Conservation (phyloP, 208 protist species). For the Crithidia sp. region DNA sequence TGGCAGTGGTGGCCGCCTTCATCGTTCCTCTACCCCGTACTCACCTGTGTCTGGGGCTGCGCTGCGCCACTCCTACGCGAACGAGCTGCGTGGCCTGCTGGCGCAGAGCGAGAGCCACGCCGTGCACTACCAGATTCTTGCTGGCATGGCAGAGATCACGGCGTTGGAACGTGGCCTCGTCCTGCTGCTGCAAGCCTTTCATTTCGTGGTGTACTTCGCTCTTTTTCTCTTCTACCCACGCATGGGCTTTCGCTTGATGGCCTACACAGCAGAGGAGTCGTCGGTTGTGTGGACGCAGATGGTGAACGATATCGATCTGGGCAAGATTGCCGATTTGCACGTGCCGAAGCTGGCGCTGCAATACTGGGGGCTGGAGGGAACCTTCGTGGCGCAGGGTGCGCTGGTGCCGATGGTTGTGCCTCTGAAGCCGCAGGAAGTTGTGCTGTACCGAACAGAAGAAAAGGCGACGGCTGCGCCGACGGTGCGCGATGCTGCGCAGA, state of each 20-base stretch:
- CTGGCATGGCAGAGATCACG: slow-evolving; percentile 67
- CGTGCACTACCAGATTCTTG: slow-evolving; percentile 63
- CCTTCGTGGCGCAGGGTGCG: slow-evolving; percentile 35
- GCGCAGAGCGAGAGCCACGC: slow-evolving; percentile 72
- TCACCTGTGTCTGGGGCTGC: slow-evolving; percentile 5
- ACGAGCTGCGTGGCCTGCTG: slow-evolving; percentile 60
- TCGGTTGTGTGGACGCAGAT: slow-evolving; percentile 88
- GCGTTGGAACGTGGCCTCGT: slow-evolving; percentile 53
- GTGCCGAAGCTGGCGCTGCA: slow-evolving; percentile 57
- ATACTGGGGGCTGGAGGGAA: slow-evolving; percentile 65
- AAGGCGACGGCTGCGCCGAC: neutral
- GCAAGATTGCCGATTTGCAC: slow-evolving; percentile 57
- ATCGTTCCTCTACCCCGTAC: slow-evolving; percentile 8
- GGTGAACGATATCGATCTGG: slow-evolving; percentile 83
- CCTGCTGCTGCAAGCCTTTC: slow-evolving; percentile 49
- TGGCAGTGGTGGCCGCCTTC: neutral
- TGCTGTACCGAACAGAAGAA: neutral
- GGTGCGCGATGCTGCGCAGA: neutral
- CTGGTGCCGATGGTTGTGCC: slow-evolving; percentile 27
- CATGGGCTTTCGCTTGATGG: slow-evolving; percentile 78
- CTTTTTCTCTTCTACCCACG: slow-evolving; percentile 70
- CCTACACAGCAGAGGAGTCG: slow-evolving; percentile 81
- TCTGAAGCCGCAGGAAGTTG: slow-evolving; percentile 3
- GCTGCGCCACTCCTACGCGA: slow-evolving; percentile 30
- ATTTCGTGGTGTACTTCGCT: slow-evolving; percentile 53